A percentile compares a stretch with the other conserved stretches of the same genome.
Conservation (phyloP, 2,329 filamentous ascomycete species). For the Apiospora rasikravindrae region DNA sequence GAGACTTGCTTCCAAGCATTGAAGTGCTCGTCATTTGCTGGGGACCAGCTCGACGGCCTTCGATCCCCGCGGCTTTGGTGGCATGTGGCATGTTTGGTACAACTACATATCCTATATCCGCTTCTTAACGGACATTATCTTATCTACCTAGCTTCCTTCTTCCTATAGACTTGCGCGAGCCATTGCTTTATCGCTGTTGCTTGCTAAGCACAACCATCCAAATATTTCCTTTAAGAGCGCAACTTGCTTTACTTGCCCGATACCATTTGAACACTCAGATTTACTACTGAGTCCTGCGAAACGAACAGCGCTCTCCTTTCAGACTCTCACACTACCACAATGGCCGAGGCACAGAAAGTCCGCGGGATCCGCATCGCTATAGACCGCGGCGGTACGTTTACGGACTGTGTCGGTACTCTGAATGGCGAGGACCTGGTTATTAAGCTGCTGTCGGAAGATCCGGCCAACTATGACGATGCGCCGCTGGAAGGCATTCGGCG, state of each 20-base stretch:
- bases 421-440: conserved; percentile 80
- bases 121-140: not conserved
- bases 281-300: not conserved
- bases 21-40: conserved; percentile 12
- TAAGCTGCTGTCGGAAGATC: conserved; percentile 89
- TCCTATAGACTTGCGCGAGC: not conserved
- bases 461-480: conserved; percentile 87
- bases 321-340: conserved; percentile 27
- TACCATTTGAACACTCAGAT: not conserved
- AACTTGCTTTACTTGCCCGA: not conserved
- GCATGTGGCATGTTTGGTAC: not conserved
- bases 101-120: not conserved
- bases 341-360: conserved; percentile 42
- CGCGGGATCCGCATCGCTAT: conserved; percentile 78
- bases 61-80: not conserved
- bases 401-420: conserved; percentile 86
- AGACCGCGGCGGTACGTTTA: conserved; percentile 86
- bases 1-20: not conserved
- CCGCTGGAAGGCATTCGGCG: conserved; percentile 90
- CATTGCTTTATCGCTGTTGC: not conserved
- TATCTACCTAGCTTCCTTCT: not conserved
- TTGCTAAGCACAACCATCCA: not conserved
- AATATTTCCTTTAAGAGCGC: not conserved
- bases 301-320: not conserved
- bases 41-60: not conserved